Evolutionary conservation across 768 basidiomycete genomes (phyloP), one percentile per base, ranked within the genome.

Genomic region (Pleurotus djamor): DNA sequence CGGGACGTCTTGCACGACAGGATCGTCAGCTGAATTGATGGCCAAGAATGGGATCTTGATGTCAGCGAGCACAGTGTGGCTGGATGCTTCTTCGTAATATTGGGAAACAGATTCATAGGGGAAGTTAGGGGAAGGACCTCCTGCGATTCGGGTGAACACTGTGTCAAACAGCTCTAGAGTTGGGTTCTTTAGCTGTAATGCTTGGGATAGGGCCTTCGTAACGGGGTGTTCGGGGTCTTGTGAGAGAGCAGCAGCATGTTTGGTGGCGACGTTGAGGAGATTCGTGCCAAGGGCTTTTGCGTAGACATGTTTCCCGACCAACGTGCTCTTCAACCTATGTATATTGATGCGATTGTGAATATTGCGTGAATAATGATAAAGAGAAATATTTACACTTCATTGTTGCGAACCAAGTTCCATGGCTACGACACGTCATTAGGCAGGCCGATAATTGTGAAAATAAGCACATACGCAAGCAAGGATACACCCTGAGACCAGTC

Each of bases 211-310:
- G 8, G 82, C 79, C 63, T 83, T 74, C 34, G 83, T 73, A 33
- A 86, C 76, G 56, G 71, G 66, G 47, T 83, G 81, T 32, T 82
- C 76, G 36, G 85, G 78, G 65, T 84, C 79, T 58, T 76, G 65
- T 21, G 75, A 69, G n/a, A 91, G 70, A 1, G 76, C 59, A 17
- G 76, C 67, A 13, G 73, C 64, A 62, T 92, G 85, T 49, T 77
- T 76, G 64, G 73, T 78, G 59, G 90, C 66, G 48, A 90, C 71
- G 37, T 77, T 83, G 49, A 79, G 73, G 16, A 94, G 76, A 68
- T 94, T 96, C 61, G 75, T 76, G 4, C 85, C 92, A 89, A 96
- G 88, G 43, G 83, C 89, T 68, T 79, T 86, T 10, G 90, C 89
- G 68, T 94, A 95, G 48, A 93, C 65, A 52, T 83, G 72, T 57